Percentiles rank a stretch among this genome's conserved stretches.
phyloP scores from a whole-genome alignment of 2,329 filamentous ascomycete species.

The Leptographium procerum region DNA sequence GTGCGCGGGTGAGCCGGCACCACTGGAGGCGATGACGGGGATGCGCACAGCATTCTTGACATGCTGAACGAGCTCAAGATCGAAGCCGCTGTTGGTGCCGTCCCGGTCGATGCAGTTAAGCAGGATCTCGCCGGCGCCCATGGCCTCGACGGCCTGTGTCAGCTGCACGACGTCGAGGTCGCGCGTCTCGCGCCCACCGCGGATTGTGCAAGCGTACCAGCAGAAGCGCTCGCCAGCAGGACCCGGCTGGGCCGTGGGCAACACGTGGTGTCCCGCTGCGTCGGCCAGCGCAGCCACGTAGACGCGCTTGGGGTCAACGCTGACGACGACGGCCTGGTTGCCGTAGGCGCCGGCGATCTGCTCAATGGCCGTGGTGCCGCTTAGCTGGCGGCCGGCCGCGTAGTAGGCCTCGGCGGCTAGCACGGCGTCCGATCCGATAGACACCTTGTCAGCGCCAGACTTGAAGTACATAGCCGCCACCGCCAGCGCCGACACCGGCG shows the following conservation, averaged over 20 bases:
- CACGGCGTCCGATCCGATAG: constrained; percentile 91
- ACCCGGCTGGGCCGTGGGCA: constrained; percentile 59
- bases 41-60: constrained; percentile 83
- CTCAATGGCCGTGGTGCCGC: constrained; percentile 84
- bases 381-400: constrained; percentile 53
- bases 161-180: constrained; percentile 89
- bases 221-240: constrained; percentile 69
- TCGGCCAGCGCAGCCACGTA: constrained; percentile 66
- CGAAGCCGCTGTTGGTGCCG: constrained; percentile 88
- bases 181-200: constrained; percentile 86
- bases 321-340: constrained; percentile 92
- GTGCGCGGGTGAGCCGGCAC: constrained; percentile 76
- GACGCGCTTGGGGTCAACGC: constrained; percentile 83
- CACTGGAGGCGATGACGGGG: constrained; percentile 89
- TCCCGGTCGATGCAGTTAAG: constrained; percentile 98
- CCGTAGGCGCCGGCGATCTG: constrained; percentile 90
- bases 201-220: constrained; percentile 98
- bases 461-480: constrained; percentile 97
- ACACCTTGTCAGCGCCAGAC: constrained; percentile 93
- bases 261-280: constrained; percentile 58
- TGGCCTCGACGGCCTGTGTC: constrained; percentile 78
- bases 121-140: constrained; percentile 89
- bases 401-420: constrained; percentile 88
- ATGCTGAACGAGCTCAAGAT: constrained; percentile 78
- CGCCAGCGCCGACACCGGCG: constrained; percentile 75